Evolutionary conservation across 441 rosid species (phyloP), one percentile per base, ranked within the genome.

Genomic region (Pelargonium citronellum): DNA sequence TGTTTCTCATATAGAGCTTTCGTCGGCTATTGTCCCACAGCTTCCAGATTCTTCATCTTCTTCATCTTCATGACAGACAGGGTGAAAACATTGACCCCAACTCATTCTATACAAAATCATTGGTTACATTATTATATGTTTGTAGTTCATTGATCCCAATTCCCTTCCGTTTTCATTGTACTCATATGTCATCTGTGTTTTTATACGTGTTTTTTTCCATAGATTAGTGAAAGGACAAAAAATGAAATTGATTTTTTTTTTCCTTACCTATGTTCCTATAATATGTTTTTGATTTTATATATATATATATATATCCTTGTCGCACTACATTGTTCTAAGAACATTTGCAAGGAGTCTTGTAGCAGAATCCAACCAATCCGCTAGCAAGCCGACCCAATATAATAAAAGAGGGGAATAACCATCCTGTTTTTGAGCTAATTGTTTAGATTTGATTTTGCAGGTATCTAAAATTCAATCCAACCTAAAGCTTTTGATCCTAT

Each of bases 1-100:
- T 66, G 98, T 87, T 74, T 95, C 96, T 57, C 98, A 91, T 70
- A 72, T 95, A 75, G 96, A 89, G 87, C 86, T 95, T 15, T 83
- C 88, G 16, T 89, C 98, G 16, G 97, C 98, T 17, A 80, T 89
- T 57, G 92, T 87, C 65, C 99, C 96, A 1, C 85, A 79, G 66
- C 76, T 95, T 1, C 79, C 77, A 20, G 88, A 86, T 44, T 76
- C 84, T 0, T 37, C 41, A 5, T 5, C 41, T 37, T 37, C 41
- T 5, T 37, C 41, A 1, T 37, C 41, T 27, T 79, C 69, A 10
- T 80, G 81, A 87, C 77, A 24, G 17, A 2, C 37, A 30, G 37
- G 37, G 37, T 30, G 37, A 67, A 72, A 67, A 66, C 7, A 20
- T 65, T 73, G 51, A 67, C 68, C 69, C 53, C 12, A 12, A 47